phyloP scores from a whole-genome alignment of 345 rosid genomes.

The Hibiscus tridactylites region DNA sequence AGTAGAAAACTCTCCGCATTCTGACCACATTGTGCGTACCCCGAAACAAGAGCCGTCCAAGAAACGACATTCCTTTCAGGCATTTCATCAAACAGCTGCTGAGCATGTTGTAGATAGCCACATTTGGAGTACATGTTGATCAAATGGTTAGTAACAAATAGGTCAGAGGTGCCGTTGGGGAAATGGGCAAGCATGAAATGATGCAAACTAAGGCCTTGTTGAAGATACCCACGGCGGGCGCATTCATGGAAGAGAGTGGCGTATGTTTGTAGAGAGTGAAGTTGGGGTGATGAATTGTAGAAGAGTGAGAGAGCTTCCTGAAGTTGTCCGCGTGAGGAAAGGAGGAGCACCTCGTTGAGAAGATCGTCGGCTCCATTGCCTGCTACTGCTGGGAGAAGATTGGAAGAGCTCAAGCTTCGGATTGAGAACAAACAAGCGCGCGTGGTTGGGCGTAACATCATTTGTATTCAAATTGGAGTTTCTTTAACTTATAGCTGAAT shows the following conservation, averaged over 20 bases:
- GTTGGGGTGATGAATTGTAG: conserved; percentile 25
- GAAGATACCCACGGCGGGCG: conserved; percentile 43
- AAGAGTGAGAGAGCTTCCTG: conserved; percentile 42
- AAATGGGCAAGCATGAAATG: conserved; percentile 37
- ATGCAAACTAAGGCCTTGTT: conserved; percentile 49
- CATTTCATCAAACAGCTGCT: conserved; percentile 60
- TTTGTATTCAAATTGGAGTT: background rate
- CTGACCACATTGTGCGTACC: conserved; percentile 50
- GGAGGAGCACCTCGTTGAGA: conserved; percentile 22
- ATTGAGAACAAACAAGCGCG: conserved; percentile 16
- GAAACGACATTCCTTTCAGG: conserved; percentile 58
- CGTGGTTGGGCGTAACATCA: background rate
- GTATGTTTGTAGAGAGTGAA: conserved; percentile 37
- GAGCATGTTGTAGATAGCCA: conserved; percentile 46
- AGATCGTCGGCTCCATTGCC: conserved; percentile 8
- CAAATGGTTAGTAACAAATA: conserved; percentile 54
- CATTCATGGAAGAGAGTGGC: conserved; percentile 62
- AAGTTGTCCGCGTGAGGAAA: conserved; percentile 33
- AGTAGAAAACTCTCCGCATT: conserved; percentile 35
- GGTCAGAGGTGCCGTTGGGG: conserved; percentile 3
- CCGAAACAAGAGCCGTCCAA: conserved; percentile 72
- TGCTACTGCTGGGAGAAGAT: background rate
- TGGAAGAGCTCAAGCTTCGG: conserved; percentile 14
- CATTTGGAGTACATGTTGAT: conserved; percentile 54
- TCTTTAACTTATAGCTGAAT: no score